Base-by-base conservation (phyloP, 2,329 filamentous ascomycete genomes). In the Penicillium frequentans region DNA sequence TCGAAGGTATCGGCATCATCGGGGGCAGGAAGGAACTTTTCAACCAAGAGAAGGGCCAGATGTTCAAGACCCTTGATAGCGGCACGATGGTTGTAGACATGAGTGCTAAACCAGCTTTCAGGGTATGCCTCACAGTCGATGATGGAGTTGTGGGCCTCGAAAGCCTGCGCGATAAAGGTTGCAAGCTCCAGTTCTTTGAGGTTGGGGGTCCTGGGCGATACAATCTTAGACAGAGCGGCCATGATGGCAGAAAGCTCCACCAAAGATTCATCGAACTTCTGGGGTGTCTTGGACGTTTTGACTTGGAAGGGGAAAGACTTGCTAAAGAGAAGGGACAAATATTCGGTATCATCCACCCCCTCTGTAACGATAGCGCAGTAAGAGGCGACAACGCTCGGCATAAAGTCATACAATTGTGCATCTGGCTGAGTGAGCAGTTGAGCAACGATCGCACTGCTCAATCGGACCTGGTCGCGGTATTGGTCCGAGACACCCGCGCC, bases 1-100 rank as follows among this genome's bases (percentile, higher is more conserved):
- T 96, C 92, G 74, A 98, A 99, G 13, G 82, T 84, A 68, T 97
- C 93, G 0, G 92, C 91, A 64, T 97, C 91, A 62, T 98, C 95
- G 0, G 93, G 91, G 44, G 93, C 82, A 0, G 96, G 95, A 2
- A 99, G 79, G 69, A 93, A 93, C 0, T 85, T 88, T 37, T 93
- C 88, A n/a, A 92, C 82, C 58, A 99, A 78, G 11, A 96, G 87
- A 46, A 85, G 82, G 9, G 89, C 89, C 9, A 98, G 79, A 65
- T 95, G 91, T 68, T 96, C 90, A 33, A 99, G 79, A 8, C 89
- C 91, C 55, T 86, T 87, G 83, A 98, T 91, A 1, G 90, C 90
- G 19, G 92, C 93, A 69, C 91, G 91, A 77, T 96, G 91, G 69
- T 96, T 90, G 74, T 90, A 95, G 42, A 98, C 95, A 68, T 96